A percentile compares a stretch with the other conserved stretches of the same genome.
These are phyloP conservation scores for Apophysomyces ossiformis DNA, from an alignment of 371 early-diverging fungal species.

Conservation along the genomic window DNA sequence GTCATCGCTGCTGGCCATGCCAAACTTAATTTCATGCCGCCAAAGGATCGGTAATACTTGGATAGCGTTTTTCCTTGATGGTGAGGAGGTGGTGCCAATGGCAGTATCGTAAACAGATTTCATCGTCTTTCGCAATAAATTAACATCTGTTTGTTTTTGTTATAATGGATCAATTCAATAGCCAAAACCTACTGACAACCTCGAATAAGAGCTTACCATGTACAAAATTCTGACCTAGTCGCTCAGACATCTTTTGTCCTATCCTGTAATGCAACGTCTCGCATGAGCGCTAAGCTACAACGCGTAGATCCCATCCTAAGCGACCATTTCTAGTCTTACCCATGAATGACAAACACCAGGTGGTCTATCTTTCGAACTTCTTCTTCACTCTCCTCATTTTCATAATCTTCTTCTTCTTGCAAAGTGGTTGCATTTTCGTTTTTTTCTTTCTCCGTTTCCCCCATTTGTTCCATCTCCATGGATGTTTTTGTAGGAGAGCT, in stretches of 20 bases:
- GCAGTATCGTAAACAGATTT: slow-evolving; percentile 53
- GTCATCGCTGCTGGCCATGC: slow-evolving; percentile 58
- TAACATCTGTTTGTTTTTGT: slow-evolving; percentile 57
- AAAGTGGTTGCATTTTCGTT: neutral
- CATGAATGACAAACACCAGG: slow-evolving; percentile 81
- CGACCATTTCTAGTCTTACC: slow-evolving; percentile 36
- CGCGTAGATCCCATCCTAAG: too few species aligned
- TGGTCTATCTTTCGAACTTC: slow-evolving; percentile 76
- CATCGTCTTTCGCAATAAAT: slow-evolving; percentile 69
- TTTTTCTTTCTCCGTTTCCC: slow-evolving; percentile 8
- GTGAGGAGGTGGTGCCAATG: slow-evolving; percentile 27
- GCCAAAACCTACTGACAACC: neutral
- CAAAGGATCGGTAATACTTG: slow-evolving; percentile 86
- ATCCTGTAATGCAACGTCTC: slow-evolving; percentile 41
- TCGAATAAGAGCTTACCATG: slow-evolving; percentile 56
- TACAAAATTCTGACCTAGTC: slow-evolving; percentile 73
- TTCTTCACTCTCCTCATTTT: slow-evolving; percentile 63
- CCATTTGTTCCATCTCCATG: slow-evolving; percentile 13
- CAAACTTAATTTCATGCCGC: slow-evolving; percentile 80
- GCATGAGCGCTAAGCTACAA: neutral
- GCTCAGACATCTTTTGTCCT: slow-evolving; percentile 81
- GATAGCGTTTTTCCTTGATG: slow-evolving; percentile 56
- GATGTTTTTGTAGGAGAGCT: neutral
- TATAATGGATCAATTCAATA: neutral
- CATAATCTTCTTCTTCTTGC: slow-evolving; percentile 61